phyloP scores from a whole-genome alignment of 345 rosid genomes.

The Syzygium jambos region DNA sequence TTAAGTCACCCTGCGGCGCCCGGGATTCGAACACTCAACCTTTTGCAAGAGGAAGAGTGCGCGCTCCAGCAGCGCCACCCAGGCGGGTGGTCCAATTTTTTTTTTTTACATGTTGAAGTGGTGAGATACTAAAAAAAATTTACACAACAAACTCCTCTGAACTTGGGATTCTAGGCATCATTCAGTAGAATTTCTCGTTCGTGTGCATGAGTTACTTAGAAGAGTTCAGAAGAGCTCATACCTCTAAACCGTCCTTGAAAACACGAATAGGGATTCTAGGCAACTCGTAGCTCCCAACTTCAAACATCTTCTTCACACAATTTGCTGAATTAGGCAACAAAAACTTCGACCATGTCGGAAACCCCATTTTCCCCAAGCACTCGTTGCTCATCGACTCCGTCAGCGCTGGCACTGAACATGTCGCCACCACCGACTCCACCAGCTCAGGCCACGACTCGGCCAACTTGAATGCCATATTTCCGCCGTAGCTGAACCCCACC shows the following conservation, averaged over 20 bases:
- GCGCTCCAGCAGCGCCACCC: too few species aligned
- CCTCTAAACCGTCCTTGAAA: constrained; percentile 19
- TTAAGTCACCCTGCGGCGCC: too few species aligned
- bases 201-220: not conserved
- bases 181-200: not conserved
- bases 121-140: too few species aligned
- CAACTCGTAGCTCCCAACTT: not conserved
- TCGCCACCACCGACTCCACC: constrained; percentile 28
- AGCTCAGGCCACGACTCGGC: constrained; percentile 25
- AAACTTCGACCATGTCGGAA: constrained; percentile 15
- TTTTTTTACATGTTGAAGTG: too few species aligned
- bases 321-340: constrained; percentile 19
- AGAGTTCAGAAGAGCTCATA: not conserved
- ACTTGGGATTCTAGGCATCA: too few species aligned
- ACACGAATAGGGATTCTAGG: constrained; percentile 11
- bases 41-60: too few species aligned
- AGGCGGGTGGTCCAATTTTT: too few species aligned
- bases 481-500: constrained; percentile 39
- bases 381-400: constrained; percentile 21
- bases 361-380: constrained; percentile 7
- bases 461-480: constrained; percentile 35
- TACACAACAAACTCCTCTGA: too few species aligned
- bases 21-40: too few species aligned
- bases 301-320: constrained; percentile 1
- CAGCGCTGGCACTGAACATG: constrained; percentile 13